Percentiles rank a stretch among this genome's conserved stretches.
phyloP scores from a whole-genome alignment of 1,139 yeast genomes.

The Zhuliangozyma parablackwelliae region DNA sequence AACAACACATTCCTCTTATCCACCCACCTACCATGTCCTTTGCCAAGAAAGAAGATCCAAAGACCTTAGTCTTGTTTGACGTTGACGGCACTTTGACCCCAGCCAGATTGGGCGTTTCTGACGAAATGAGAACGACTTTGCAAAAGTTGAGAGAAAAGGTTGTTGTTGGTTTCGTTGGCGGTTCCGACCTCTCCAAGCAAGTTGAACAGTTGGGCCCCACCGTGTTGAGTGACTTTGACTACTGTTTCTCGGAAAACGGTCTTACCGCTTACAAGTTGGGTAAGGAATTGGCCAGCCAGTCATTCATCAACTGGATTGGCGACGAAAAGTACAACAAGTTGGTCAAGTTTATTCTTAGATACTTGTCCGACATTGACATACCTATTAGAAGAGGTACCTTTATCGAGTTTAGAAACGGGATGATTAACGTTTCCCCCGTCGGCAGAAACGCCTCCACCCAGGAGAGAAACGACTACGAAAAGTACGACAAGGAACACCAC shows the following conservation, averaged over 20 bases:
- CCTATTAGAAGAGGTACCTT: conserved; percentile 98
- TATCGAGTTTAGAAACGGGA: conserved; percentile 97
- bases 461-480: conserved; percentile 91
- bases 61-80: conserved; percentile 79
- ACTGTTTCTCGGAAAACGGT: conserved; percentile 96
- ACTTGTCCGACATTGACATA: conserved; percentile 79
- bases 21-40: conserved; percentile 39
- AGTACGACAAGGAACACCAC: conserved; percentile 71
- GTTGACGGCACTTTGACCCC: conserved; percentile 99
- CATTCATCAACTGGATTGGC: conserved; percentile 93
- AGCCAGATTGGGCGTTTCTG: conserved; percentile 80
- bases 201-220: conserved; percentile 88
- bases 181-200: conserved; percentile 92
- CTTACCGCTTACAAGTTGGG: conserved; percentile 95
- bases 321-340: conserved; percentile 89
- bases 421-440: conserved; percentile 95
- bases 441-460: conserved; percentile 96
- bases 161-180: conserved; percentile 97
- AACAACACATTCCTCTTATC: not conserved
- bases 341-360: conserved; percentile 77
- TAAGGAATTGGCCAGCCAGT: conserved; percentile 81
- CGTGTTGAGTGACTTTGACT: conserved; percentile 80
- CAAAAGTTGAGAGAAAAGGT: conserved; percentile 79
- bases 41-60: conserved; percentile 50
- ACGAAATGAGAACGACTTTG: conserved; percentile 72